Evolutionary conservation across 257 asterid species (phyloP).

Genomic region (Lycium barbarum): DNA sequence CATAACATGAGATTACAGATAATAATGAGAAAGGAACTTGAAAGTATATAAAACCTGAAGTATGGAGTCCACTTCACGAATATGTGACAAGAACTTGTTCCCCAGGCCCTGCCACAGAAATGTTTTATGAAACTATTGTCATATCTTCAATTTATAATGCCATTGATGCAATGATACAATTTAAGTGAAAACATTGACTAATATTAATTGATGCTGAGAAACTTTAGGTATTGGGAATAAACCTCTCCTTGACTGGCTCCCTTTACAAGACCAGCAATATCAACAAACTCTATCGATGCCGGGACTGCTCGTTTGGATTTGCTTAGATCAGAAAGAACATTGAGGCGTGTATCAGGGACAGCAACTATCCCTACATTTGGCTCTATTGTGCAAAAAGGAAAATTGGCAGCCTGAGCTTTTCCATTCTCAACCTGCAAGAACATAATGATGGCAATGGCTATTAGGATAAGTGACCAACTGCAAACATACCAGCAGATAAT

Average conservation of each 20-base stretch:
- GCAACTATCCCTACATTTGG: constrained; percentile 96
- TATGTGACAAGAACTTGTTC: constrained; percentile 92
- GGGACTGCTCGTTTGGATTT: constrained; percentile 86
- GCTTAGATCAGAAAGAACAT: constrained; percentile 83
- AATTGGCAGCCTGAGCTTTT: constrained; percentile 98
- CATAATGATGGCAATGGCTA: constrained; percentile 20
- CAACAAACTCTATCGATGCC: constrained; percentile 95
- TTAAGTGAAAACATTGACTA: constrained; percentile 7
- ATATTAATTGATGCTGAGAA: constrained; percentile 1
- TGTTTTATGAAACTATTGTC: neutral
- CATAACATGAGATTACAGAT: neutral
- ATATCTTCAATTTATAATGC: constrained; percentile 15
- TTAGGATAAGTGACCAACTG: constrained; percentile 9
- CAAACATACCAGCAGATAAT: constrained; percentile 13
- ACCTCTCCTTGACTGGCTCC: constrained; percentile 99
- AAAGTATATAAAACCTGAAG: constrained; percentile 67
- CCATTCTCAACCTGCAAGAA: constrained; percentile 91
- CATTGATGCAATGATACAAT: constrained; percentile 17
- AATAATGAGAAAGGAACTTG: neutral
- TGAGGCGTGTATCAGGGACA: constrained; percentile 91
- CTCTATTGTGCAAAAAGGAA: constrained; percentile 94
- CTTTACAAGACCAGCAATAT: constrained; percentile 97
- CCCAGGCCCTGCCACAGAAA: constrained; percentile 85
- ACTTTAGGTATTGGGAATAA: constrained; percentile 28
- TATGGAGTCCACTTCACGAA: constrained; percentile 96